A percentile compares a stretch with the other conserved stretches of the same genome.
Evolutionary conservation across 495 filamentous ascomycete species (phyloP).

Genomic region (Aspergillus nidulans): DNA sequence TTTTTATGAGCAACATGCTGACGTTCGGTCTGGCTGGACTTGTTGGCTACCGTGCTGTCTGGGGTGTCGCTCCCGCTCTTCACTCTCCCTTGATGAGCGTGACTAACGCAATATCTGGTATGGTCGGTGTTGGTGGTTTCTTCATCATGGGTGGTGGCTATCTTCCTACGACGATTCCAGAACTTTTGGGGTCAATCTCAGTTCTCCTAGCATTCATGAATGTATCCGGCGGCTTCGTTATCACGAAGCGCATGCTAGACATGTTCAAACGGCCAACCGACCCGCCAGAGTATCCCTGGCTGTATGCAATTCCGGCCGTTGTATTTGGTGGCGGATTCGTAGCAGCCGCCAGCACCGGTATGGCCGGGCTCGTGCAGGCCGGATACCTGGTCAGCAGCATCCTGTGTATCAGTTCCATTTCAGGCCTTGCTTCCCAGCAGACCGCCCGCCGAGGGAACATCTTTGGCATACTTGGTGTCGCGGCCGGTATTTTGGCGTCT

Average conservation of each 20-base stretch:
- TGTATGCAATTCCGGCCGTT: slow-evolving; percentile 69
- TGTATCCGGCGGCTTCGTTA: slow-evolving; percentile 75
- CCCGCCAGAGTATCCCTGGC: slow-evolving; percentile 77
- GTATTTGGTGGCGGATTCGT: slow-evolving; percentile 74
- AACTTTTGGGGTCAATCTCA: slow-evolving; percentile 67
- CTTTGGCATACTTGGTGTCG: slow-evolving; percentile 74
- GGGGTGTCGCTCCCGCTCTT: slow-evolving; percentile 71
- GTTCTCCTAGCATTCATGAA: slow-evolving; percentile 80
- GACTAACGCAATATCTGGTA: slow-evolving; percentile 81
- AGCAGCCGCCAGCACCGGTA: slow-evolving; percentile 68
- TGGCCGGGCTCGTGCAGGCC: slow-evolving; percentile 74
- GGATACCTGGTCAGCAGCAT: slow-evolving; percentile 76
- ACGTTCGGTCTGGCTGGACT: slow-evolving; percentile 74
- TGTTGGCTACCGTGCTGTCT: slow-evolving; percentile 76
- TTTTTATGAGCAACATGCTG: slow-evolving; percentile 80
- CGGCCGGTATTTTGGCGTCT: slow-evolving; percentile 71
- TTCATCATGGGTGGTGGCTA: slow-evolving; percentile 77
- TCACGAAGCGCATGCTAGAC: slow-evolving; percentile 86
- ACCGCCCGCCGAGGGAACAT: slow-evolving; percentile 78
- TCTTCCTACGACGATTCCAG: slow-evolving; percentile 69
- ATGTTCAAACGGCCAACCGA: slow-evolving; percentile 82
- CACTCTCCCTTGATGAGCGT: slow-evolving; percentile 83
- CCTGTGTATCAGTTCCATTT: slow-evolving; percentile 70
- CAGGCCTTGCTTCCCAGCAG: slow-evolving; percentile 66
- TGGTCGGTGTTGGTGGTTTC: slow-evolving; percentile 78